Evolutionary conservation across 768 basidiomycete species (phyloP).

Genomic region (Suillus bovinus): DNA sequence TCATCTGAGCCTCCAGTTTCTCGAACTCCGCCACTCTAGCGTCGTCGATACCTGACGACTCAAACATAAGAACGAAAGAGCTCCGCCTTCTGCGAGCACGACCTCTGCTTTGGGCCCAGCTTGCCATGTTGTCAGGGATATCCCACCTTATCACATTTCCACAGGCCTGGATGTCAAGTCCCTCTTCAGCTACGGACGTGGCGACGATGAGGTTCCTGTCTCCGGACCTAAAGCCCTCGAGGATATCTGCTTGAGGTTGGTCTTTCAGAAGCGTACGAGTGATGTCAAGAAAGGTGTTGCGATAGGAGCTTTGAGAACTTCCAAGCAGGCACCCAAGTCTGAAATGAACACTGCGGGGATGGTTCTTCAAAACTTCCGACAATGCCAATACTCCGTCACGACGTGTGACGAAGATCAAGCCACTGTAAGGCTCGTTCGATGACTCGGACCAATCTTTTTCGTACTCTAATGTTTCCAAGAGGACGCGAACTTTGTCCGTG

Average conservation of each 20-base stretch:
- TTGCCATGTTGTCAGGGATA: conserved; percentile 68
- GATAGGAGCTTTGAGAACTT: conserved; percentile 54
- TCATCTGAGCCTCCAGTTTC: conserved; percentile 58
- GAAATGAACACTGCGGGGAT: conserved; percentile 51
- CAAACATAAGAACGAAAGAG: conserved; percentile 75
- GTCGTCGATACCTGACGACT: conserved; percentile 41
- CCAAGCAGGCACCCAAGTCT: conserved; percentile 65
- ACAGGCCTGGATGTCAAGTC: conserved; percentile 81
- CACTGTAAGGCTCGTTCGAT: conserved; percentile 59
- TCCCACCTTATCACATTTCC: conserved; percentile 85
- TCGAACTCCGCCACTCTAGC: conserved; percentile 55
- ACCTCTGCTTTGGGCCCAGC: conserved; percentile 84
- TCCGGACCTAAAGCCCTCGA: conserved; percentile 66
- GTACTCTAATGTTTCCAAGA: conserved; percentile 52
- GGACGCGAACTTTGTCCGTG: conserved; percentile 57
- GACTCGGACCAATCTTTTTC: conserved; percentile 58
- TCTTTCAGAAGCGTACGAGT: conserved; percentile 53
- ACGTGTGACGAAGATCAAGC: conserved; percentile 76
- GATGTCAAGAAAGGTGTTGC: conserved; percentile 69
- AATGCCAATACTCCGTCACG: conserved; percentile 75
- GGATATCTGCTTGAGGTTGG: conserved; percentile 52
- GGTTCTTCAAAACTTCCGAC: conserved; percentile 55
- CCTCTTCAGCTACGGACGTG: conserved; percentile 85
- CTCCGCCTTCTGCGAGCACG: conserved; percentile 69
- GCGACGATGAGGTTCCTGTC: conserved; percentile 72